Evolutionary conservation across 2,329 filamentous ascomycete species (phyloP), one percentile per base, ranked within the genome.

Genomic region (Verticillium nonalfalfae): DNA sequence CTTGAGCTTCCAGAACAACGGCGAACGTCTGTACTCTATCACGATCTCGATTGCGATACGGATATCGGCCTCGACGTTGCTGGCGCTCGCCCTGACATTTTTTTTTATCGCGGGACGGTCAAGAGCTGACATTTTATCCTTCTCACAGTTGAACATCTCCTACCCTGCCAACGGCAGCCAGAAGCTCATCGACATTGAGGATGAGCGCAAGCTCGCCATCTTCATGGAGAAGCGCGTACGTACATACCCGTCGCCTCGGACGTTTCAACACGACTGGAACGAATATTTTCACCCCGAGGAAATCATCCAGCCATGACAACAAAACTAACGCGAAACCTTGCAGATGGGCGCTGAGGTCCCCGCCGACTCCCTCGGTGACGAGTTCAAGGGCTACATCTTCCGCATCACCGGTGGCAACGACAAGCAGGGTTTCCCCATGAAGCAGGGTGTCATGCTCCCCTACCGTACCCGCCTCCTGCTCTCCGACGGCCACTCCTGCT

Each of bases 371-470:
- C 87, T 99, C 76, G 95, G 95, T 76, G 93, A 98, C 78, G 95
- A 99, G 85, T 99, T 96, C 91, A 97, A 97, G 88, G 95, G 95
- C 81, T 99, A 99, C 87, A 89, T 99, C 85, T 93, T 99, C 90
- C 90, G 88, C 79, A 98, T 99, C 85, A 99, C 95, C 75, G 96
- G 95, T 77, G 95, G 96, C 79, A 99, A 99, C 90, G 95, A 99
- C 91, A 99, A 99, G 92, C 96, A 99, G 87, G 95, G 95, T 85
- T 99, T 99, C 89, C 95, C 95, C 74, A 99, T 99, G 95, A 99
- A 99, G 93, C 96, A 99, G 90, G 95, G 95, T 87, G 91, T 96
- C 80, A 94, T 99, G 87, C 91, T 96, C 81, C 93, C 95, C 75
- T 95, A 91, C 80, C 95, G 95, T 95, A 95, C 97, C 83, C 90